A percentile compares a stretch with the other conserved stretches of the same genome.
phyloP scores from a whole-genome alignment of 805 yeast species.

The Kuraishia cidri region DNA sequence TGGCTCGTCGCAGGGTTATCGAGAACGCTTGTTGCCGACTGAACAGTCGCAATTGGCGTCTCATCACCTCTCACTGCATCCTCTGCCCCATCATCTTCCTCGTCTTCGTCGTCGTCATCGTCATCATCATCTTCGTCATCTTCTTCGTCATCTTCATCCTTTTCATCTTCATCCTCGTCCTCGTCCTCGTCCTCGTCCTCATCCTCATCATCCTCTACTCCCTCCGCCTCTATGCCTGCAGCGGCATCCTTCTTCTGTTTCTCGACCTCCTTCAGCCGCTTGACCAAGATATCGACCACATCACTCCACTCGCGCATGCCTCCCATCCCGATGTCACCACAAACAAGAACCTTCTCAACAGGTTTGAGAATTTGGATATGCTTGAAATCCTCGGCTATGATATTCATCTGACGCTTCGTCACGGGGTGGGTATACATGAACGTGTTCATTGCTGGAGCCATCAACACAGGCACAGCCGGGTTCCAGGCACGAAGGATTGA shows the following conservation, averaged over 20 bases:
- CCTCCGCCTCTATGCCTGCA: background rate
- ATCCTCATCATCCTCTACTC: background rate
- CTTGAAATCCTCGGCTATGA: constrained; percentile 83
- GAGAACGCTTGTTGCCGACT: no score
- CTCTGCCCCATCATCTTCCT: background rate
- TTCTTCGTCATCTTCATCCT: background rate
- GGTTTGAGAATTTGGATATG: constrained; percentile 94
- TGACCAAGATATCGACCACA: constrained; percentile 76
- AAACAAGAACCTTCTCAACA: constrained; percentile 87
- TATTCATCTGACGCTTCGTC: constrained; percentile 72
- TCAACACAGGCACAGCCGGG: constrained; percentile 75
- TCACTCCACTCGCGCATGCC: constrained; percentile 99
- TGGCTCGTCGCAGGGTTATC: no score
- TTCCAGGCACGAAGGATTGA: constrained; percentile 95
- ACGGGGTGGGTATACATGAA: constrained; percentile 85
- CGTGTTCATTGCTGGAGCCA: constrained; percentile 96
- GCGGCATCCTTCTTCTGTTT: background rate
- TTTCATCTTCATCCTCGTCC: background rate
- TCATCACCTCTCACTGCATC: no score
- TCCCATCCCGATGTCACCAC: constrained; percentile 99
- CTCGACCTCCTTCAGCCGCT: constrained; percentile 52
- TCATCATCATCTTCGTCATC: background rate
- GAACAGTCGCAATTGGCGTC: no score
- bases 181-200: constrained; percentile 1
- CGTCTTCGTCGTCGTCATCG: constrained; percentile 1